These are phyloP conservation scores for Fusarium sp. DNA, from an alignment of 2,329 filamentous ascomycete species.

Conservation along the genomic window DNA sequence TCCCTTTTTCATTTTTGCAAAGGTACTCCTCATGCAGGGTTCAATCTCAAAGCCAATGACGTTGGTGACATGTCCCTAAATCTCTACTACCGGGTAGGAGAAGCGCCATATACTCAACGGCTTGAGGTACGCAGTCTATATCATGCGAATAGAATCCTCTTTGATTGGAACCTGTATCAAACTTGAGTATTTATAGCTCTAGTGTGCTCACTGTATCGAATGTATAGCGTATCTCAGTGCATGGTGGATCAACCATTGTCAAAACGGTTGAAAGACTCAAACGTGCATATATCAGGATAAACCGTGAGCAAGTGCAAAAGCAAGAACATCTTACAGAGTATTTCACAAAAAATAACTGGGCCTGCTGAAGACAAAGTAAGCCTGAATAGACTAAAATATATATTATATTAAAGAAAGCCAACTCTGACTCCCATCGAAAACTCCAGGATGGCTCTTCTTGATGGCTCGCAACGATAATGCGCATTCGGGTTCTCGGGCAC, in stretches of 20 bases:
- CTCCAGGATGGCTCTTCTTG: background rate
- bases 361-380: rapidly evolving
- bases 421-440: background rate
- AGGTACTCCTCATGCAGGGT: background rate
- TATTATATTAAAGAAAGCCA: background rate
- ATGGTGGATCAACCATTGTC: background rate
- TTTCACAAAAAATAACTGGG: background rate
- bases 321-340: background rate
- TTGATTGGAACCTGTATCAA: no score
- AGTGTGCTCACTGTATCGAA: background rate
- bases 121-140: background rate
- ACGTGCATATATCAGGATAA: rapidly evolving
- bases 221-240: no score
- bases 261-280: background rate
- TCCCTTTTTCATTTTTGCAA: background rate
- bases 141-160: background rate
- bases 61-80: background rate
- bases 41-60: background rate
- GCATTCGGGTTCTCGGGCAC: rapidly evolving
- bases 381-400: background rate
- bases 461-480: background rate
- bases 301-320: background rate
- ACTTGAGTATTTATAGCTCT: no score
- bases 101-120: background rate
- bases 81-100: background rate